Percentiles rank a stretch among this genome's conserved stretches.
Evolutionary conservation across 2,329 filamentous ascomycete genomes (phyloP).

Genomic region (Diplodia corticola): DNA sequence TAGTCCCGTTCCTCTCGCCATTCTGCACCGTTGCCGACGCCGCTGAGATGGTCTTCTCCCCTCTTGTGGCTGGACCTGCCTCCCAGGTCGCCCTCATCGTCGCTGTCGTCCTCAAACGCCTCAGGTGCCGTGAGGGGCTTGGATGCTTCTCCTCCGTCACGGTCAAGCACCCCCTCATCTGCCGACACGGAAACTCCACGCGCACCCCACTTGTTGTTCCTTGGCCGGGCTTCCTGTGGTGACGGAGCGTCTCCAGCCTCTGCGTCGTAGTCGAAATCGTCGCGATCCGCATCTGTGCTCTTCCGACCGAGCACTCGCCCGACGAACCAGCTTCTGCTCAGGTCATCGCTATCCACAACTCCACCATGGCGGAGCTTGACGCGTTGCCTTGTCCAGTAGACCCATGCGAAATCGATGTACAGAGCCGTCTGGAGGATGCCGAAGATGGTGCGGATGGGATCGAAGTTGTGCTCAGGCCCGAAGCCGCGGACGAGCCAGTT

Average conservation of each 20-base stretch:
- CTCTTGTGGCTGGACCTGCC: neutral
- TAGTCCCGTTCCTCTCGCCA: slow-evolving; percentile 37
- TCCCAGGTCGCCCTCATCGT: slow-evolving; percentile 40
- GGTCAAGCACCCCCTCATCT: slow-evolving; percentile 51
- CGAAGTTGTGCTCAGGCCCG: slow-evolving; percentile 58
- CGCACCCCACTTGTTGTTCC: slow-evolving; percentile 55
- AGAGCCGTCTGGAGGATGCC: slow-evolving; percentile 86
- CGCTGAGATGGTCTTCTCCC: slow-evolving; percentile 23
- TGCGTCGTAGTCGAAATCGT: slow-evolving; percentile 54
- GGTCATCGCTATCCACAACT: slow-evolving; percentile 85
- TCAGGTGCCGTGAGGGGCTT: slow-evolving; percentile 48
- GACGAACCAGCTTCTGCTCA: slow-evolving; percentile 82
- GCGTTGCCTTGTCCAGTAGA: slow-evolving; percentile 89
- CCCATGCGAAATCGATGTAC: slow-evolving; percentile 94
- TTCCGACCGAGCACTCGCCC: slow-evolving; percentile 70
- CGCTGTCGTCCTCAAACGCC: slow-evolving; percentile 48
- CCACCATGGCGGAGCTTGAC: slow-evolving; percentile 90
- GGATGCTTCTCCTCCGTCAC: slow-evolving; percentile 33
- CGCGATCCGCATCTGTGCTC: slow-evolving; percentile 50
- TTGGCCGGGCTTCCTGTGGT: slow-evolving; percentile 26
- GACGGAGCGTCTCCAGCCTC: slow-evolving; percentile 58
- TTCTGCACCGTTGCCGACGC: slow-evolving; percentile 39
- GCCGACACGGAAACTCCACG: slow-evolving; percentile 61
- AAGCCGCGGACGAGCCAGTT: slow-evolving; percentile 83
- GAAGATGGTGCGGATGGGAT: slow-evolving; percentile 77